These are phyloP conservation scores for Allomyces arbusculus DNA, from an alignment of 192 early-diverging fungal genomes.

Conservation along the genomic window DNA sequence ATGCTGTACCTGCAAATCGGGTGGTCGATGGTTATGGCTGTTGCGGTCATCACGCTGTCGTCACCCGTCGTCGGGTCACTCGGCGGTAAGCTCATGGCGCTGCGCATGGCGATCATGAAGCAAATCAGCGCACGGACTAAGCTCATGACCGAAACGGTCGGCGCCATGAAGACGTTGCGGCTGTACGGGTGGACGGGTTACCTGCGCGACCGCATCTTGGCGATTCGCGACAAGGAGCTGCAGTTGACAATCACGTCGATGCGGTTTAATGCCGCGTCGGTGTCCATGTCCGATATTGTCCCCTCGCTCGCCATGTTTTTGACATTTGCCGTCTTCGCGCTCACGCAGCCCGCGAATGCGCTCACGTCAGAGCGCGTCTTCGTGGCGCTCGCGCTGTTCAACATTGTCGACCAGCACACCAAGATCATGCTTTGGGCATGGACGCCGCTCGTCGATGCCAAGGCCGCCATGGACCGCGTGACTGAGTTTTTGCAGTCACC, in stretches of 20 bases:
- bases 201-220: conserved; percentile 32
- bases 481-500: conserved; percentile 13
- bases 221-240: conserved; percentile 34
- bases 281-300: conserved; percentile 46
- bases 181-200: conserved; percentile 52
- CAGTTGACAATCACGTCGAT: conserved; percentile 20
- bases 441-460: conserved; percentile 14
- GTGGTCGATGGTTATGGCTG: not conserved
- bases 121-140: conserved; percentile 33
- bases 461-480: conserved; percentile 16
- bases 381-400: conserved; percentile 21
- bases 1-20: not conserved
- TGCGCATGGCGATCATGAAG: conserved; percentile 6
- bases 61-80: not conserved
- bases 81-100: not conserved
- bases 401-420: conserved; percentile 20
- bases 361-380: conserved; percentile 24
- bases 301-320: conserved; percentile 5
- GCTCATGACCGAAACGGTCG: conserved; percentile 48
- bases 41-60: not conserved
- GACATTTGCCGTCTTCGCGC: conserved; percentile 19
- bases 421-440: conserved; percentile 11
- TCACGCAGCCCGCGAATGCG: conserved; percentile 37
- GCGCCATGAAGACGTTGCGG: conserved; percentile 53
- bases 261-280: conserved; percentile 29